Percentiles rank a stretch among this genome's conserved stretches.
phyloP scores from a whole-genome alignment of 345 rosid genomes.

The Corymbia maculata region DNA sequence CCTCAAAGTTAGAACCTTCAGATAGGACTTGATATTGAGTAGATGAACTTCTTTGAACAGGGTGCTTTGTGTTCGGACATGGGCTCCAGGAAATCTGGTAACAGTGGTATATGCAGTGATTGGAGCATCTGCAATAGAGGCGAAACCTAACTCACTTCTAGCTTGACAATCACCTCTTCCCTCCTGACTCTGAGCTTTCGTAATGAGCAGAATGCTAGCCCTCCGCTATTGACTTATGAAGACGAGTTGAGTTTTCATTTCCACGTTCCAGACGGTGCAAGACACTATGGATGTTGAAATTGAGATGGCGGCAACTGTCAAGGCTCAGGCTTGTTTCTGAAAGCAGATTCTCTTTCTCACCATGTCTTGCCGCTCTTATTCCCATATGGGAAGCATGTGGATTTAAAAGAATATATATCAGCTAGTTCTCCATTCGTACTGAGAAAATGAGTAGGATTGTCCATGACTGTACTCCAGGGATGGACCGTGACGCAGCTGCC shows the following conservation, averaged over 20 bases:
- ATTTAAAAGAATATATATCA: conserved; percentile 6
- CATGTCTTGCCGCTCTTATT: not conserved
- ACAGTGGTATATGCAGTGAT: not conserved
- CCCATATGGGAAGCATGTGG: not conserved
- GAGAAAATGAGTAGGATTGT: conserved; percentile 92
- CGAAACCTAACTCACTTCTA: not conserved
- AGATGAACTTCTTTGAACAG: not conserved
- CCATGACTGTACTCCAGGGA: conserved; percentile 78
- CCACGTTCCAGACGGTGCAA: conserved; percentile 47
- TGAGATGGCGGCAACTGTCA: conserved; percentile 68
- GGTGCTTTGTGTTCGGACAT: not conserved
- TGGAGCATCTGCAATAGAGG: not conserved
- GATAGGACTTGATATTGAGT: not conserved
- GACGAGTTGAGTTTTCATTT: not conserved
- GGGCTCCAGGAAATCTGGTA: not conserved
- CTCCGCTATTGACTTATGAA: not conserved
- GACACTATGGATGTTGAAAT: conserved; percentile 73
- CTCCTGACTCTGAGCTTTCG: not conserved
- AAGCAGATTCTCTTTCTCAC: conserved; percentile 1
- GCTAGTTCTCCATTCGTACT: conserved; percentile 31
- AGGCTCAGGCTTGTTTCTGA: conserved; percentile 48
- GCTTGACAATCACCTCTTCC: not conserved
- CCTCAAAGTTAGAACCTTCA: not conserved
- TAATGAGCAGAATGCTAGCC: not conserved
- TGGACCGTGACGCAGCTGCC: not conserved